Conservation (phyloP, 495 filamentous ascomycete species). For the Hyaloscypha finlandica region DNA sequence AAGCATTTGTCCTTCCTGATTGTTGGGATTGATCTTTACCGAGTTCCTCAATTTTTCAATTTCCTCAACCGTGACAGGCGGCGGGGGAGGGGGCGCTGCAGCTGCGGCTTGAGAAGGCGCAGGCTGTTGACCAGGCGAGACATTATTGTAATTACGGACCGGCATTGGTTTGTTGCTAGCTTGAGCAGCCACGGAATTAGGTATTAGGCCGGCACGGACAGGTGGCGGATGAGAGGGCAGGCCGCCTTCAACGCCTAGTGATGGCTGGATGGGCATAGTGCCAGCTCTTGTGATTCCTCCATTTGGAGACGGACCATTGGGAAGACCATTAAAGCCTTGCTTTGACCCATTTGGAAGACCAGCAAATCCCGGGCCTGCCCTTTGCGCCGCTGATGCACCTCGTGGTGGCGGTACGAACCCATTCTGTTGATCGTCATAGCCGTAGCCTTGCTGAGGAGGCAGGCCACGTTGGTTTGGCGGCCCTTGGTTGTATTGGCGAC, state of each 20-base stretch:
- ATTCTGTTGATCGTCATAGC: slow-evolving; percentile 23
- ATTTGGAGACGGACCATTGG: slow-evolving; percentile 29
- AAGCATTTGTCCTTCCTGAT: slow-evolving; percentile 67
- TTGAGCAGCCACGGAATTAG: slow-evolving; percentile 51
- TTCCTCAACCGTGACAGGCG: slow-evolving; percentile 75
- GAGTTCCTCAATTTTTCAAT: slow-evolving; percentile 69
- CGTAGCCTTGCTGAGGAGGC: slow-evolving; percentile 31
- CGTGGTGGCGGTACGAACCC: slow-evolving; percentile 35
- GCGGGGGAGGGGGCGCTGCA: slow-evolving; percentile 60
- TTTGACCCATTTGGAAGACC: slow-evolving; percentile 33
- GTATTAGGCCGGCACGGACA: slow-evolving; percentile 73
- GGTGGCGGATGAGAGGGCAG: slow-evolving; percentile 80
- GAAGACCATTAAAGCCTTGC: slow-evolving; percentile 33
- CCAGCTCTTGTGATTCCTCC: slow-evolving; percentile 36
- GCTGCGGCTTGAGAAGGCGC: slow-evolving; percentile 37
- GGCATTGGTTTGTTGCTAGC: slow-evolving; percentile 58
- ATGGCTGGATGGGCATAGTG: slow-evolving; percentile 41
- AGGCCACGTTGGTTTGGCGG: slow-evolving; percentile 36
- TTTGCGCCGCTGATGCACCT: slow-evolving; percentile 31
- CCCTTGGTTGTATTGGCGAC: slow-evolving; percentile 33
- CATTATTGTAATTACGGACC: slow-evolving; percentile 68
- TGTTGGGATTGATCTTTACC: slow-evolving; percentile 68
- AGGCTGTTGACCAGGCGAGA: slow-evolving; percentile 35
- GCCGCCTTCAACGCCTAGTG: slow-evolving; percentile 7
- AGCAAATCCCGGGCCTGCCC: slow-evolving; percentile 12